These are phyloP conservation scores for Hemisphaericaspora xylanilytica DNA, from an alignment of 1,139 yeast genomes.

Conservation along the genomic window DNA sequence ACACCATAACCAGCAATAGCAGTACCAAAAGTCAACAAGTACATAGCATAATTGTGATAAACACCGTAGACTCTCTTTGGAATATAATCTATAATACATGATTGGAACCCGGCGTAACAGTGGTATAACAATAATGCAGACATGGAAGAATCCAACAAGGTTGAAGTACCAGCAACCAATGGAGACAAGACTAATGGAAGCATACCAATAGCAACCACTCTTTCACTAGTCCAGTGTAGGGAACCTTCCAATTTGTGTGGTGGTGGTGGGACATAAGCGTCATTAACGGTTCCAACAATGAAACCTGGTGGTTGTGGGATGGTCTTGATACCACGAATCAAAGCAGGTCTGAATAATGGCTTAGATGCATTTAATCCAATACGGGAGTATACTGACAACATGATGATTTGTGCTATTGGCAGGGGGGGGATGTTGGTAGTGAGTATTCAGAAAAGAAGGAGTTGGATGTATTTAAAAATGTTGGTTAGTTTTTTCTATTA, in stretches of 20 bases:
- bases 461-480: no score
- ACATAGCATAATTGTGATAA: constrained; percentile 61
- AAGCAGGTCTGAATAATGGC: constrained; percentile 18
- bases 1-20: constrained; percentile 63
- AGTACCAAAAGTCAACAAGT: constrained; percentile 62
- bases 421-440: no score
- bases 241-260: constrained; percentile 60
- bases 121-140: constrained; percentile 59
- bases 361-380: constrained; percentile 25
- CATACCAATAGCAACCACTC: constrained; percentile 54
- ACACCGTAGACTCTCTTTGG: constrained; percentile 71
- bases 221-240: constrained; percentile 71
- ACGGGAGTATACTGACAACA: constrained; percentile 30
- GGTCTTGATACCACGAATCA: constrained; percentile 37
- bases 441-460: no score
- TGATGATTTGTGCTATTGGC: constrained; percentile 8
- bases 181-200: constrained; percentile 67
- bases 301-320: constrained; percentile 78
- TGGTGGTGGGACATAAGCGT: constrained; percentile 62
- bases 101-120: constrained; percentile 67
- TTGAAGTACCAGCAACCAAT: constrained; percentile 53
- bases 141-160: constrained; percentile 56
- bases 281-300: constrained; percentile 73
- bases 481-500: neutral
- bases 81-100: constrained; percentile 78